Conservation (phyloP, 371 early-diverging fungal species). For the Actinomortierella ambigua region DNA sequence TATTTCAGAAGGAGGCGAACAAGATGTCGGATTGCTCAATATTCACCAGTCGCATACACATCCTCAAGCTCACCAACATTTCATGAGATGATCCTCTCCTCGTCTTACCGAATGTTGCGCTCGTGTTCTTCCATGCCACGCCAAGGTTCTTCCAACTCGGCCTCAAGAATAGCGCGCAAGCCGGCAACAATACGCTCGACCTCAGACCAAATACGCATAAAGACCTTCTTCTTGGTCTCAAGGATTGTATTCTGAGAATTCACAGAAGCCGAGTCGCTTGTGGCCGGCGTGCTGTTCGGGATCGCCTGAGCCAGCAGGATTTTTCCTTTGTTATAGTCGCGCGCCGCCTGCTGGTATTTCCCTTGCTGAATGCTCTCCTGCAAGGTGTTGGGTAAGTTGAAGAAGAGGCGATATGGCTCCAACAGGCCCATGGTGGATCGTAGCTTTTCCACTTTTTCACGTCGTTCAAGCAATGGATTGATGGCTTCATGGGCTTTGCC, state of each 20-base stretch:
- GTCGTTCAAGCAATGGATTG: conserved; percentile 86
- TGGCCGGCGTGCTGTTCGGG: conserved; percentile 18
- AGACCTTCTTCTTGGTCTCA: conserved; percentile 78
- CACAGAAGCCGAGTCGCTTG: conserved; percentile 23
- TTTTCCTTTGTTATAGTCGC: conserved; percentile 96
- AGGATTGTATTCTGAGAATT: conserved; percentile 38
- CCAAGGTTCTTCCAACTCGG: conserved; percentile 80
- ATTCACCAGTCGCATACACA: too few relatives aligned
- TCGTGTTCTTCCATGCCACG: conserved; percentile 90
- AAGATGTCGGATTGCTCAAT: not conserved
- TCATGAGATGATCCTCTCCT: not conserved
- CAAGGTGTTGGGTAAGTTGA: conserved; percentile 89
- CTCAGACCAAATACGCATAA: conserved; percentile 94
- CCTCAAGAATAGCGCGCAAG: conserved; percentile 72
- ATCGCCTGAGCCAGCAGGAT: conserved; percentile 54
- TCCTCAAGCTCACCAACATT: too few relatives aligned
- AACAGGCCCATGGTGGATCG: conserved; percentile 85
- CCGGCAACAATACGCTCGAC: conserved; percentile 83
- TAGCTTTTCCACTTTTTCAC: conserved; percentile 89
- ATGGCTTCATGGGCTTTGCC: conserved; percentile 82
- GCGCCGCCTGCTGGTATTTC: conserved; percentile 88
- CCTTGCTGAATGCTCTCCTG: conserved; percentile 82
- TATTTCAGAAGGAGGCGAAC: conserved; percentile 21
- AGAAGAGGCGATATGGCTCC: conserved; percentile 93
- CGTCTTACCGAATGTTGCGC: conserved; percentile 76